Evolutionary conservation across 306 rosid genomes (phyloP), one percentile per base, ranked within the genome.

Genomic region (Senna siamea): DNA sequence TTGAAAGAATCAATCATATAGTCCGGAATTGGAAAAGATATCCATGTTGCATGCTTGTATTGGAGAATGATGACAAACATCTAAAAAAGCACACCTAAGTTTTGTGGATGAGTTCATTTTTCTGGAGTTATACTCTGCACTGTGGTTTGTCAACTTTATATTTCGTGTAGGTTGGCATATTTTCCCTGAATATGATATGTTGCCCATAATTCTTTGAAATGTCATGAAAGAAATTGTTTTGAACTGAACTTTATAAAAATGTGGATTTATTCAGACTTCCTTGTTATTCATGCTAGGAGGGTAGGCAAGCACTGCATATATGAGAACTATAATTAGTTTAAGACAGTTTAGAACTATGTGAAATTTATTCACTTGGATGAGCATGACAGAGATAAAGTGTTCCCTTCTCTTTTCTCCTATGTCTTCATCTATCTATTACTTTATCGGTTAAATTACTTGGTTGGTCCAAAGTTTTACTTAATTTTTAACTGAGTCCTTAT

Each of bases 81-180:
- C 4, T 8, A 53, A 53, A 46, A 18, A 17, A 7, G 5, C 17
- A 12, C 57, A 50, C 11, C 13, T 18, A 51, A 51, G 57, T 18
- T 51, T 20, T 51, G 13, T 8, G 57, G 28, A 51, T 20, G 56
- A 50, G 13, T 35, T 47, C 22, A 5, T 46, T 12, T 11, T 26
- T 55, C 19, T 44, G 14, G 17, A 30, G 12, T 19, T 28, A 18
- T 14, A 8, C 11, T 59, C 14, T 68, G 19, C 12, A 28, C 7
- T 60, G 43, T 58, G 44, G 56, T 30, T n/a, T n/a, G n/a, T n/a
- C n/a, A n/a, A n/a, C n/a, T n/a, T n/a, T n/a, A n/a, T n/a, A n/a
- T n/a, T n/a, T n/a, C n/a, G n/a, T n/a, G n/a, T n/a, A n/a, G n/a
- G 48, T 57, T 76, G 18, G 47, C 19, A 30, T 62, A 14, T 23